Evolutionary conservation across 2,329 filamentous ascomycete species (phyloP).

Genomic region (Teratosphaeria viscida): DNA sequence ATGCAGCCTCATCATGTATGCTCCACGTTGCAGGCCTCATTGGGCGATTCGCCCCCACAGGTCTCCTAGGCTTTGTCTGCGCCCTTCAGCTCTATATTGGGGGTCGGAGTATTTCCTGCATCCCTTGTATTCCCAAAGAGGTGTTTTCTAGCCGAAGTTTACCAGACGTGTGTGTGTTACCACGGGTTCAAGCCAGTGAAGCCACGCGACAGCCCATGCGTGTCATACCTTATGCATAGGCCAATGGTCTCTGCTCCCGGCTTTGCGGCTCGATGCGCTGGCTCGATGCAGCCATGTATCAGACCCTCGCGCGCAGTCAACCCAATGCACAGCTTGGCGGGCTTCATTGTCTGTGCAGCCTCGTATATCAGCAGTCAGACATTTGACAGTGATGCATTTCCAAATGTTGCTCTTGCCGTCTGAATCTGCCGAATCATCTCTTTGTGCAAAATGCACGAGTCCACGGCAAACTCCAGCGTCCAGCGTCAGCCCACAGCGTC

Average conservation of each 20-base stretch:
- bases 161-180: background rate
- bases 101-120: background rate
- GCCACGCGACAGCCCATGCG: background rate
- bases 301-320: background rate
- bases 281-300: background rate
- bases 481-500: background rate
- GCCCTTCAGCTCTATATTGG: background rate
- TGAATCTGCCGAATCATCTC: background rate
- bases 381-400: background rate
- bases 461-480: background rate
- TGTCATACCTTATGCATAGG: background rate
- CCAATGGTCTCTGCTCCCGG: background rate
- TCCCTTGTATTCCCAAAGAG: background rate
- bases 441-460: background rate
- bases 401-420: background rate
- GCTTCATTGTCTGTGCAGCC: background rate
- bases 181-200: background rate
- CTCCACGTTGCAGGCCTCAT: background rate
- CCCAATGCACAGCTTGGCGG: background rate
- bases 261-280: background rate
- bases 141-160: background rate
- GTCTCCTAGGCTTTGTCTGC: background rate
- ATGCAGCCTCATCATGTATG: background rate
- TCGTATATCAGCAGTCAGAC: background rate
- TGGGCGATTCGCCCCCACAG: background rate